Evolutionary conservation across 2,329 filamentous ascomycete genomes (phyloP).

Genomic region (Clonostachys byssicola): DNA sequence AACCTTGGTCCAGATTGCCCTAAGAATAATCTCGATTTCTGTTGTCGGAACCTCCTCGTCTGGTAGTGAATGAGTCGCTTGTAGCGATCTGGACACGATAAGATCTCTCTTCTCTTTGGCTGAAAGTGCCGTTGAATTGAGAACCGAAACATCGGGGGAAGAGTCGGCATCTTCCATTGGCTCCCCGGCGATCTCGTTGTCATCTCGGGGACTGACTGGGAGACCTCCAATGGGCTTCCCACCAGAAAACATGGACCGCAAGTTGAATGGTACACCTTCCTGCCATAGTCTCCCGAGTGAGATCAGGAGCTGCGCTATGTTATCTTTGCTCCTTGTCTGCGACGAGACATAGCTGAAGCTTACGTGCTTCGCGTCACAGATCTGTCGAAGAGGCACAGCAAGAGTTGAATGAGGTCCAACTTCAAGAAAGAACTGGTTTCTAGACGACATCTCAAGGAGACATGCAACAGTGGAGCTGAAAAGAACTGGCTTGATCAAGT

Average conservation of each 20-base stretch:
- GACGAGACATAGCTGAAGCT: background rate
- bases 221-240: background rate
- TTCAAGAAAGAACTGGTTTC: conserved; percentile 8
- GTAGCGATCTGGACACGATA: background rate
- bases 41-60: background rate
- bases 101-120: background rate
- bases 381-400: conserved; percentile 6
- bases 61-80: background rate
- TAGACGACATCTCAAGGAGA: conserved; percentile 11
- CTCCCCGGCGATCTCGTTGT: too few species aligned
- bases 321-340: conserved; percentile 1
- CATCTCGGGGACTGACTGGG: background rate
- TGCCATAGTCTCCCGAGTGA: background rate
- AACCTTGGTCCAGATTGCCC: conserved; percentile 4
- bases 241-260: background rate
- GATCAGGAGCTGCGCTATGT: background rate
- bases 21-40: conserved; percentile 3
- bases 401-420: conserved; percentile 8
- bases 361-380: conserved; percentile 1
- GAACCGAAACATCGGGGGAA: background rate
- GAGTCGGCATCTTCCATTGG: too few species aligned
- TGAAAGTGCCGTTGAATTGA: background rate
- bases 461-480: conserved; percentile 4
- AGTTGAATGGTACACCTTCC: background rate
- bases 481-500: conserved; percentile 5